A percentile compares a stretch with the other conserved stretches of the same genome.
Conservation (phyloP, 2,329 filamentous ascomycete genomes). For the Chaetomium sp. region DNA sequence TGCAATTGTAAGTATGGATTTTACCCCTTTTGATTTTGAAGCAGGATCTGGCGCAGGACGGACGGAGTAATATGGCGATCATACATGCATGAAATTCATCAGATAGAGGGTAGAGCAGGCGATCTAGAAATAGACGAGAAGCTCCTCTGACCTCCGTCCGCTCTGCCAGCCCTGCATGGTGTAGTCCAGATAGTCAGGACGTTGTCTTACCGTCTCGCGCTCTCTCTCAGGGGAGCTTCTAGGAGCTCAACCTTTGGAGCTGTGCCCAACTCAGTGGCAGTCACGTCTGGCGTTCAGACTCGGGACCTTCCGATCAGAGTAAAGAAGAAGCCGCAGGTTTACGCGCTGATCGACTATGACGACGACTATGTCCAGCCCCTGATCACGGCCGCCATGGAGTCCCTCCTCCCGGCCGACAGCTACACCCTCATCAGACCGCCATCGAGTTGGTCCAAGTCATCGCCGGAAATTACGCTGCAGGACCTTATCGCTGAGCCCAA, state of each 20-base stretch:
- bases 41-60: slow-evolving; percentile 19
- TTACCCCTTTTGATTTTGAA: slow-evolving; percentile 32
- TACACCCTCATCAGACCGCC: slow-evolving; percentile 58
- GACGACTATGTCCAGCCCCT: slow-evolving; percentile 88
- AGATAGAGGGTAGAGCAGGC: slow-evolving; percentile 36
- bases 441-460: slow-evolving; percentile 32
- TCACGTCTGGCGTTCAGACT: background rate
- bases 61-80: slow-evolving; percentile 23
- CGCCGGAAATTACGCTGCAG: slow-evolving; percentile 42
- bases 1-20: slow-evolving; percentile 73
- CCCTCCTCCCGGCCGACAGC: slow-evolving; percentile 56
- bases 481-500: slow-evolving; percentile 41
- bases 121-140: slow-evolving; percentile 34
- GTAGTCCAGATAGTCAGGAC: background rate
- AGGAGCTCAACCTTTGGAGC: slow-evolving; percentile 24
- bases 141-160: slow-evolving; percentile 17
- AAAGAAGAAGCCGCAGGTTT: slow-evolving; percentile 48
- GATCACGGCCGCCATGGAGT: slow-evolving; percentile 70
- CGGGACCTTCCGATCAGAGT: slow-evolving; percentile 21
- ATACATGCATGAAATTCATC: slow-evolving; percentile 13
- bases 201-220: slow-evolving; percentile 26
- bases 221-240: slow-evolving; percentile 16
- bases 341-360: slow-evolving; percentile 80
- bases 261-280: slow-evolving; percentile 4
- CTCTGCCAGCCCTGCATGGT: slow-evolving; percentile 10